These are phyloP conservation scores for Lichtheimia ornata DNA, from an alignment of 371 early-diverging fungal species.

Conservation along the genomic window DNA sequence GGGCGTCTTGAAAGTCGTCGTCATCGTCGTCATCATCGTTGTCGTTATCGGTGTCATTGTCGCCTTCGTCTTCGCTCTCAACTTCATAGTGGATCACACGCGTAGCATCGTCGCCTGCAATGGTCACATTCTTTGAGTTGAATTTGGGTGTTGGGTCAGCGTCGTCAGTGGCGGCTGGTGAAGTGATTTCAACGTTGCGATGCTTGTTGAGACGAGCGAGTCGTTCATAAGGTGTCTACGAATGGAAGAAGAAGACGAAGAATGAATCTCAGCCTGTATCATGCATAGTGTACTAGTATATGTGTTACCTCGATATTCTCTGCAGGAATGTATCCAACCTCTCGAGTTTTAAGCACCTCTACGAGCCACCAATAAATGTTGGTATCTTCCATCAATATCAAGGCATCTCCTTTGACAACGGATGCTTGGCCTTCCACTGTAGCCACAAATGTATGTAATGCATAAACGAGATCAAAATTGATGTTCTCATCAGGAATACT, in stretches of 20 bases:
- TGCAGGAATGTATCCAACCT: constrained; percentile 95
- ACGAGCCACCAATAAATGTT: constrained; percentile 98
- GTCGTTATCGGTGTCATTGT: constrained; percentile 24
- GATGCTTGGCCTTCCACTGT: constrained; percentile 94
- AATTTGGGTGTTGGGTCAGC: not conserved
- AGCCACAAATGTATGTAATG: constrained; percentile 93
- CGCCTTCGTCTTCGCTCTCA: constrained; percentile 42
- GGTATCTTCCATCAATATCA: constrained; percentile 91
- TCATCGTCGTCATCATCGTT: constrained; percentile 12
- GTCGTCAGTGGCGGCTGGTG: constrained; percentile 27
- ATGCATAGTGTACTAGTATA: not conserved
- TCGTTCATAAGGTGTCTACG: constrained; percentile 84
- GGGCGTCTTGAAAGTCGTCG: constrained; percentile 11
- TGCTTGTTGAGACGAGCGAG: constrained; percentile 88
- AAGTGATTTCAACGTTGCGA: constrained; percentile 74
- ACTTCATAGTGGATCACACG: constrained; percentile 41
- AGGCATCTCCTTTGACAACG: constrained; percentile 84
- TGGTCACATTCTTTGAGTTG: constrained; percentile 30
- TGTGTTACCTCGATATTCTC: constrained; percentile 86
- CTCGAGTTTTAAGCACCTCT: constrained; percentile 79
- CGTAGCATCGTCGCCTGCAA: constrained; percentile 25
- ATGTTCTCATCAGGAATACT: constrained; percentile 77
- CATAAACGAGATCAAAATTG: constrained; percentile 81
- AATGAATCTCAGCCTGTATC: not conserved
- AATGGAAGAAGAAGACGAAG: not conserved